Base-by-base conservation (phyloP, 75 land plant genomes). In the Larix kaempferi region DNA sequence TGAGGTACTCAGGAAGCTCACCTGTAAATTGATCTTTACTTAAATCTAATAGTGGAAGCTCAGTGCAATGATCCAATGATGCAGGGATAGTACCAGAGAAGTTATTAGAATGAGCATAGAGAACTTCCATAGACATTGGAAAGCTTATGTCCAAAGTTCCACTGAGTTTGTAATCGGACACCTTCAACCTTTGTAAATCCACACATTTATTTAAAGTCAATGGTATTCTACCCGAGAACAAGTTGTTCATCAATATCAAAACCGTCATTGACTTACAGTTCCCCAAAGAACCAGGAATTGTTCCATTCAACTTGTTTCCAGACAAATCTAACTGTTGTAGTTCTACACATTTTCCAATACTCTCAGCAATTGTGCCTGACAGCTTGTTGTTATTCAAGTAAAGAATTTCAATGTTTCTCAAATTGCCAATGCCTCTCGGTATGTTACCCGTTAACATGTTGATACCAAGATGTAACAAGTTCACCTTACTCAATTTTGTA, bases 361-460 rank as follows among this genome's bases (percentile, higher is more conserved):
- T 79, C 3, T 44, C 41, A 1, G 93, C 87, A 10, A 93, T 49
- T 3, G 44, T 37, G 17, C 93, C 93, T 19, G 73, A 78, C 12
- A 93, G 80, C 22, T 78, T 56, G 76, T 93, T 93, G 29, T 74
- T 49, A 62, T 76, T 80, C 57, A 93, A 85, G 73, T 87, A 86
- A 4, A 93, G 60, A 44, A 81, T 74, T 8, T 21, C 62, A 21
- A 93, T 78, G 22, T 80, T 79, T 19, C 27, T 73, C 60, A 93
- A 86, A 6, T 58, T 29, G 59, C 81, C 78, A 23, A 85, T n/a
- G 2, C 80, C 75, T 23, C 6, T 4, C 0, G 87, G 89, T 14
- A 88, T 77, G 6, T 11, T 8, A 21, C 84, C 83, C 21, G 80
- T 71, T 21, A 88, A 80, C 8, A 52, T 73, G 54, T 85, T 88